A percentile compares a stretch with the other conserved stretches of the same genome.
phyloP scores from a whole-genome alignment of 371 early-diverging fungal species.

The Mucor indicus region DNA sequence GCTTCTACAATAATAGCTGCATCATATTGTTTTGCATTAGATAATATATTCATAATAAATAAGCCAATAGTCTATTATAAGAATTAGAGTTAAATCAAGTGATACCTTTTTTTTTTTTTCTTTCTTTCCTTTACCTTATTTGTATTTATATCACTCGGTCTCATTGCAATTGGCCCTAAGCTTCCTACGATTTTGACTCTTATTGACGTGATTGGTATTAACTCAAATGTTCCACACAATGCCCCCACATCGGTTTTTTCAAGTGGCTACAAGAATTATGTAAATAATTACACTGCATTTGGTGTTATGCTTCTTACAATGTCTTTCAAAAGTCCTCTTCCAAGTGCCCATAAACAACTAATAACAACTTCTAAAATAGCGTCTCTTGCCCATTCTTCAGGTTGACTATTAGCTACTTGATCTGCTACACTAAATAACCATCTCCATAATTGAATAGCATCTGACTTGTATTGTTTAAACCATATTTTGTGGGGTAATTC shows the following conservation, averaged over 20 bases:
- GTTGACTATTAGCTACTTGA: constrained; percentile 21
- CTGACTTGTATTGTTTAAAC: constrained; percentile 56
- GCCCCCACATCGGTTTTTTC: constrained; percentile 45
- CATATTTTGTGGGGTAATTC: constrained; percentile 63
- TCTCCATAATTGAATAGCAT: constrained; percentile 61
- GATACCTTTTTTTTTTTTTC: not conserved
- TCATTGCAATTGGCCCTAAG: constrained; percentile 71
- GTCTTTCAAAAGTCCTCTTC: constrained; percentile 59
- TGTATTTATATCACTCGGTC: constrained; percentile 64
- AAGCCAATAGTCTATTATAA: constrained; percentile 26
- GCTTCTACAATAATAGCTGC: constrained; percentile 65
- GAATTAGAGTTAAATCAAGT: not conserved
- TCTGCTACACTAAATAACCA: constrained; percentile 46
- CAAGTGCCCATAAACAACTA: constrained; percentile 73
- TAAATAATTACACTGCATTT: too few species aligned
- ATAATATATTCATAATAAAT: constrained; percentile 28
- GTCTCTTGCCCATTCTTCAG: constrained; percentile 33
- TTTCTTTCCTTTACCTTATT: constrained; percentile 58
- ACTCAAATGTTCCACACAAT: constrained; percentile 50
- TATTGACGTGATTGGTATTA: constrained; percentile 48
- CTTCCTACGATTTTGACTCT: constrained; percentile 71
- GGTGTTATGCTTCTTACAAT: constrained; percentile 40
- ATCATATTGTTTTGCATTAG: constrained; percentile 25
- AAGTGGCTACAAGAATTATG: constrained; percentile 41
- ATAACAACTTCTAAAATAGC: constrained; percentile 58